Evolutionary conservation across 768 basidiomycete genomes (phyloP), one percentile per base, ranked within the genome.

Genomic region (Leucocoprinus sp.): DNA sequence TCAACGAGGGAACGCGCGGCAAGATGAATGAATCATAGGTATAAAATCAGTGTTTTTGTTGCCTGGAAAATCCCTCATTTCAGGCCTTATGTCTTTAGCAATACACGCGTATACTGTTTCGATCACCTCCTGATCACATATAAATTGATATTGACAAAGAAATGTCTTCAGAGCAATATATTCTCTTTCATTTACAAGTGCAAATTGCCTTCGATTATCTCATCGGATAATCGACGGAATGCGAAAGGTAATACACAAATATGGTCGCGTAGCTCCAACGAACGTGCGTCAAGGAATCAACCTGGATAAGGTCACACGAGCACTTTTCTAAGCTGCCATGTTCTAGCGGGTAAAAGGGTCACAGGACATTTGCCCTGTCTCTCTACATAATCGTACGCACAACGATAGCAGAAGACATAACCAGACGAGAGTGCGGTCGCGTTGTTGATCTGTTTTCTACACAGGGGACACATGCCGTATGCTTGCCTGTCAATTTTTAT

Each of bases 341-440:
- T 74, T 48, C 73, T 74, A 17, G 82, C 72, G 2, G 81, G 82
- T 43, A 88, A 62, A 39, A 93, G 74, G 45, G 93, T 95, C 54
- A 97, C 80, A 49, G 93, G 93, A 67, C 93, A 97, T 61, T 67
- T 76, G 31, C 82, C 80, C 48, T 82, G 67, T 58, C 76, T 78
- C 63, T 86, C 80, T 27, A 93, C 80, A 54, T 89, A 76, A 50
- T 84, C 82, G 67, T 85, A 82, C 45, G 84, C 86, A 66, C 93
- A 96, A 27, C 85, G 79, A 60, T 93, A 97, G 63, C 93, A 96
- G 55, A 90, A 93, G 15, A 95, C 89, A 69, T 93, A 97, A 42
- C 93, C 93, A 34, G 87, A 90, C 11, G 93, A 90, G 28, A 93
- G 63, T 27, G 88, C 85, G 15, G 91, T 93, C 37, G 93, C 89